phyloP scores from a whole-genome alignment of 2,329 filamentous ascomycete genomes.

The Diaporthe batatas region DNA sequence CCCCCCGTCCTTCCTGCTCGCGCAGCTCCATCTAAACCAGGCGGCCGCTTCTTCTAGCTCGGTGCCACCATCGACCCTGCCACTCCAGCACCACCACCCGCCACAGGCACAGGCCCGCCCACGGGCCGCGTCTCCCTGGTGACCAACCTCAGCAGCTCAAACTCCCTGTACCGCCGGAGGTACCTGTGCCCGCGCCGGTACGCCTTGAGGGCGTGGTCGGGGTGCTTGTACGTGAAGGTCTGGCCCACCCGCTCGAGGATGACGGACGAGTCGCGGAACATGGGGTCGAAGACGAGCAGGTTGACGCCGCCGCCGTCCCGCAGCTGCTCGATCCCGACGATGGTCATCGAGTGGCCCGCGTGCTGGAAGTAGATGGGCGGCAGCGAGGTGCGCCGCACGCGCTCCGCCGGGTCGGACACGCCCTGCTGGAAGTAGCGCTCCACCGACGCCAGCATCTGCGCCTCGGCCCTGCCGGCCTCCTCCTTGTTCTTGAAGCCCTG shows the following conservation, averaged over 20 bases:
- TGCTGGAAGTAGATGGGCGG: constrained; percentile 94
- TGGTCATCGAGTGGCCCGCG: constrained; percentile 89
- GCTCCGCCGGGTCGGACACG: constrained; percentile 63
- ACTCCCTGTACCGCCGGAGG: constrained; percentile 78
- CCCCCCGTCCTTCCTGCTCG: not conserved
- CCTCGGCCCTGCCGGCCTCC: constrained; percentile 60
- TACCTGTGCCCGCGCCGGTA: constrained; percentile 81
- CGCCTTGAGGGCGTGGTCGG: constrained; percentile 71
- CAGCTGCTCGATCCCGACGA: constrained; percentile 84
- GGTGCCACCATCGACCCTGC: not conserved
- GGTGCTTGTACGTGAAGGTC: constrained; percentile 59
- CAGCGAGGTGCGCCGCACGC: constrained; percentile 78
- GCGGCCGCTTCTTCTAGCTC: not conserved
- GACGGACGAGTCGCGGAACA: constrained; percentile 76
- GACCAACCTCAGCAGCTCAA: constrained; percentile 79
- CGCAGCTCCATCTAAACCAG: no score
- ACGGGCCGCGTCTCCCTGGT: constrained; percentile 6
- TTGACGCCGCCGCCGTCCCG: constrained; percentile 74
- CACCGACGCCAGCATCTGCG: constrained; percentile 74
- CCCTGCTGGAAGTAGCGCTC: constrained; percentile 81
- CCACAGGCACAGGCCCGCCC: not conserved
- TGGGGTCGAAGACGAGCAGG: constrained; percentile 90
- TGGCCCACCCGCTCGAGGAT: constrained; percentile 71
- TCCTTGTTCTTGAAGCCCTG: constrained; percentile 68
- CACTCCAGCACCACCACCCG: not conserved